Conservation (phyloP, 192 early-diverging fungal genomes). For the Piromyces finnis region DNA sequence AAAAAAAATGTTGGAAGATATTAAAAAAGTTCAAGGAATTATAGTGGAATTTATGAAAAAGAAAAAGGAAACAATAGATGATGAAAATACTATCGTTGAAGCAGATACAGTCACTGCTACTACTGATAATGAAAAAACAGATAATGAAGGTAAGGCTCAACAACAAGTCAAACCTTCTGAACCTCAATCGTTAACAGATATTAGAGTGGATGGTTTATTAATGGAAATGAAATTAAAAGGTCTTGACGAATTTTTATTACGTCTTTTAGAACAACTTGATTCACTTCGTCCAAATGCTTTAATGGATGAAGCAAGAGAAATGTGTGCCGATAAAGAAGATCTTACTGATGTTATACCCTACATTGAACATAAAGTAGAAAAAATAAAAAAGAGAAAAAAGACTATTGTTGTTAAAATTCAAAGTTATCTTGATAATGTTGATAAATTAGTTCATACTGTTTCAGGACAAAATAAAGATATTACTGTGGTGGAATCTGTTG, state of each 20-base stretch:
- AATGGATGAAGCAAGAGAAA: neutral
- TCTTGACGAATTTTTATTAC: neutral
- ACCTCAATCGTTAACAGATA: neutral
- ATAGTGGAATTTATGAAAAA: neutral
- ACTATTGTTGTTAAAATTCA: neutral
- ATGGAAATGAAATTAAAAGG: neutral
- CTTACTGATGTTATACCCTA: neutral
- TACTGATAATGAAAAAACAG: neutral
- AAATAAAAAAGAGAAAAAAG: neutral
- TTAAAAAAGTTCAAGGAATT: neutral
- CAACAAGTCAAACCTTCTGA: neutral
- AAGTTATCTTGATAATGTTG: neutral
- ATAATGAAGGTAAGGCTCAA: neutral
- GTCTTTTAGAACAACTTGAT: neutral
- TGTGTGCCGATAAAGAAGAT: neutral
- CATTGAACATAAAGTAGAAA: neutral
- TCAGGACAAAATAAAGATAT: neutral
- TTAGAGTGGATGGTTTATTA: neutral
- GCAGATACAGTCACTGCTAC: neutral
- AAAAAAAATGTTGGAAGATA: neutral
- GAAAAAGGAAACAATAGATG: neutral
- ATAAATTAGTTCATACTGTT: neutral
- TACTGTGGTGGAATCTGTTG: neutral
- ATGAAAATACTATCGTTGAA: neutral
- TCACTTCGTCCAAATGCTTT: neutral